Base-by-base conservation (phyloP, 768 basidiomycete genomes). In the Auricularia auricula-judae region DNA sequence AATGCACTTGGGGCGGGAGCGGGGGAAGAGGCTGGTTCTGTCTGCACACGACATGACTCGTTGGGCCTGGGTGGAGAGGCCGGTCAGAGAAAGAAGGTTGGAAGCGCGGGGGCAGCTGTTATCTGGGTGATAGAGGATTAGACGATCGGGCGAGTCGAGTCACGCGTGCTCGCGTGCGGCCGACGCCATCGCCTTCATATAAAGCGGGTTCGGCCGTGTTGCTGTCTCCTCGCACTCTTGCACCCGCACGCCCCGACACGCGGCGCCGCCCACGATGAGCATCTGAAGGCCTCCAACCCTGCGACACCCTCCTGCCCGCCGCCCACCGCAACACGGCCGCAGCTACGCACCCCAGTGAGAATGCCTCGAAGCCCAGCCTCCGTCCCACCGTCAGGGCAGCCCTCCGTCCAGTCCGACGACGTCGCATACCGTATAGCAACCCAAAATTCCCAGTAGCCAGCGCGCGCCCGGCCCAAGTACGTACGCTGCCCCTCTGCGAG, bases 301-400 rank as follows among this genome's bases (percentile, higher is more conserved):
- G 65, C 63, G 35, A 61, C 65, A 61, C n/a, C 60, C 56, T 61
- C 60, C 64, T 68, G 60, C 61, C 66, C 66, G 70, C 66, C 62
- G 70, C 65, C 70, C 66, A 43, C 58, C 64, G 62, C 70, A 66
- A 64, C 68, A 72, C 71, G 69, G 65, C 67, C 68, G 44, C 66
- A 53, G 39, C 68, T 68, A 66, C 70, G 69, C 68, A 67, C 65
- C 67, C 69, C 68, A 72, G 68, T 70, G 75, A 82, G 75, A 81
- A 92, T 91, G 89, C 87, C 90, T 81, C 86, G 89, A 80, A 89
- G 85, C 85, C 85, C 89, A 87, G 88, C 89, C 80, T 86, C 88
- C 76, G 83, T 90, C 66, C 54, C 60, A 62, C 84, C 90, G 73
- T 88, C 80, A 66, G 62, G 34, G 62, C 63, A 66, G 62, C 65